Conservation (phyloP, 1,284 basidiomycete species). For the Caloboletus inedulis region DNA sequence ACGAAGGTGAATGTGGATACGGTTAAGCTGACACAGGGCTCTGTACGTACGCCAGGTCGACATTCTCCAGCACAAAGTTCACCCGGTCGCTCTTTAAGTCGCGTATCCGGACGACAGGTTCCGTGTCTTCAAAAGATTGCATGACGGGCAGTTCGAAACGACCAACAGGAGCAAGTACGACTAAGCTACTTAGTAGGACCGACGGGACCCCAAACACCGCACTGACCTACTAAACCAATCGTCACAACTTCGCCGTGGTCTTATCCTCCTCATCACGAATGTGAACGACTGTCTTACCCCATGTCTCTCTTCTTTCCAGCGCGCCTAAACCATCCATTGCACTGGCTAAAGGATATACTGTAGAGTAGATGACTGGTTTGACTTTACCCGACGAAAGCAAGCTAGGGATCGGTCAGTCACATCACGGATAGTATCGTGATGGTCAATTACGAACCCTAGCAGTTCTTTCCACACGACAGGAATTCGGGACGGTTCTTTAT, state of each 20-base stretch:
- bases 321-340: slow-evolving; percentile 66
- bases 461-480: slow-evolving; percentile 74
- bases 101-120: slow-evolving; percentile 72
- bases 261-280: slow-evolving; percentile 49
- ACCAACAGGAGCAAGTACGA: background rate
- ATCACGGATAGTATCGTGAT: background rate
- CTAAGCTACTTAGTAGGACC: background rate
- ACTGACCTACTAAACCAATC: background rate
- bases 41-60: slow-evolving; percentile 76
- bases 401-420: slow-evolving; percentile 34
- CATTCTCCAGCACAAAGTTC: slow-evolving; percentile 89
- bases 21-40: background rate
- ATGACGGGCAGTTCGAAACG: slow-evolving; percentile 15
- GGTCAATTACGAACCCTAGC: slow-evolving; percentile 48
- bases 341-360: slow-evolving; percentile 61
- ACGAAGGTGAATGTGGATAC: slow-evolving; percentile 12
- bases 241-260: slow-evolving; percentile 34
- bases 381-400: slow-evolving; percentile 66
- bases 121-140: slow-evolving; percentile 44
- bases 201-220: slow-evolving; percentile 27
- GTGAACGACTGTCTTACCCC: slow-evolving; percentile 85
- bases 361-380: slow-evolving; percentile 72
- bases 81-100: slow-evolving; percentile 77
- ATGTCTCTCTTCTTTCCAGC: slow-evolving; percentile 81
- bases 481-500: slow-evolving; percentile 65